These are phyloP conservation scores for Lasiosphaeria hispida DNA, from an alignment of 495 filamentous ascomycete genomes.

Conservation along the genomic window DNA sequence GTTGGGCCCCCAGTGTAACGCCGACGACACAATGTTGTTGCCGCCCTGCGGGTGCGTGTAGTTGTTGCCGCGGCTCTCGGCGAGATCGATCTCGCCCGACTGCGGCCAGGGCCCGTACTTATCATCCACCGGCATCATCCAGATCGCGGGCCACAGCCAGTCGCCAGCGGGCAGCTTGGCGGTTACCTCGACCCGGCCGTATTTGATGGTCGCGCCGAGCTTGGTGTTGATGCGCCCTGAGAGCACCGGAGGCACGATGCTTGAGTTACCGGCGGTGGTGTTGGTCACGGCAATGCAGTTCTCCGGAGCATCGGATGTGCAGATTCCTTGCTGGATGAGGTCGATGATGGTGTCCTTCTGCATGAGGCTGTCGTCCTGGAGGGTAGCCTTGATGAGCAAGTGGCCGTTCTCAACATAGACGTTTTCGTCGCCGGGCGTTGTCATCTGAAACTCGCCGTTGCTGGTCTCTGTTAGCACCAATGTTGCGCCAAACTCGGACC, in stretches of 20 bases:
- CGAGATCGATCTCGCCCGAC: constrained; percentile 85
- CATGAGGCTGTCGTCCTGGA: constrained; percentile 65
- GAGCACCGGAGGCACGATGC: constrained; percentile 73
- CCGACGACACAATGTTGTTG: constrained; percentile 77
- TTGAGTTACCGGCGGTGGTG: constrained; percentile 65
- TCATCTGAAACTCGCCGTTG: constrained; percentile 77
- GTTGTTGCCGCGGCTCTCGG: constrained; percentile 78
- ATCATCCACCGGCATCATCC: constrained; percentile 77
- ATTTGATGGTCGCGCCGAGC: constrained; percentile 67
- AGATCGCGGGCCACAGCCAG: constrained; percentile 91
- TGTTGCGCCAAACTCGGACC: not conserved
- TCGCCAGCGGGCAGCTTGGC: constrained; percentile 73
- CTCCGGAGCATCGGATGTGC: constrained; percentile 53
- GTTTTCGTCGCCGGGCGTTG: constrained; percentile 67
- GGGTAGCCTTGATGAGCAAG: constrained; percentile 73
- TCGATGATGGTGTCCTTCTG: constrained; percentile 62
- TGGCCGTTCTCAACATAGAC: constrained; percentile 65
- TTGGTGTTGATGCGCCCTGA: constrained; percentile 76
- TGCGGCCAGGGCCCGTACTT: constrained; percentile 75
- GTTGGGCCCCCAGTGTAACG: constrained; percentile 78
- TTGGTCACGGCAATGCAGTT: constrained; percentile 63
- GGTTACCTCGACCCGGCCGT: constrained; percentile 76
- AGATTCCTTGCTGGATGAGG: constrained; percentile 60
- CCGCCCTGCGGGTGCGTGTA: constrained; percentile 70
- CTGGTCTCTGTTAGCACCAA: constrained; percentile 39